Percentiles rank a stretch among this genome's conserved stretches.
phyloP scores from a whole-genome alignment of 2,329 filamentous ascomycete genomes.

The Ciborinia camelliae region DNA sequence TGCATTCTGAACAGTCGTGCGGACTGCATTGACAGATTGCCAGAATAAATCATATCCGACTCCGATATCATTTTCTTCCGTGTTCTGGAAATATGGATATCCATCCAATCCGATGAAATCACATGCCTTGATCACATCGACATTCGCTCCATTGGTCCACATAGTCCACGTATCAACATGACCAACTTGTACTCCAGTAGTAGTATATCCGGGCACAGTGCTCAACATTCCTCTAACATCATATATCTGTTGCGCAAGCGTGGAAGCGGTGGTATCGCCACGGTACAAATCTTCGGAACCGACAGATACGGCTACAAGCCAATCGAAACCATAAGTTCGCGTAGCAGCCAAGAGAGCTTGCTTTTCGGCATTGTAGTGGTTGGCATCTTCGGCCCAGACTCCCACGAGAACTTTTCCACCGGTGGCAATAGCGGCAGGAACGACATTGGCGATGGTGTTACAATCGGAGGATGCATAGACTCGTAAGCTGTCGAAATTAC shows the following conservation, averaged over 20 bases:
- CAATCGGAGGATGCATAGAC: constrained; percentile 59
- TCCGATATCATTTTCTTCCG: constrained; percentile 53
- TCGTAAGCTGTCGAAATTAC: constrained; percentile 53
- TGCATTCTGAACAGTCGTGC: constrained; percentile 40
- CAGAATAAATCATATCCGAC: constrained; percentile 54
- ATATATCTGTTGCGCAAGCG: constrained; percentile 40
- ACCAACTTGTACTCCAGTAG: constrained; percentile 54
- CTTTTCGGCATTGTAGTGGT: constrained; percentile 58
- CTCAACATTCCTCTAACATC: constrained; percentile 52
- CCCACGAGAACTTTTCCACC: constrained; percentile 61
- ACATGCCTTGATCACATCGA: constrained; percentile 56
- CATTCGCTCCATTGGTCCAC: constrained; percentile 58
- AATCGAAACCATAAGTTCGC: constrained; percentile 52
- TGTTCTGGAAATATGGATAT: constrained; percentile 64
- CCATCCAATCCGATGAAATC: constrained; percentile 65
- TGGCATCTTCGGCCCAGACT: constrained; percentile 57
- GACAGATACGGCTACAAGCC: constrained; percentile 58
- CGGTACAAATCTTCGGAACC: constrained; percentile 68
- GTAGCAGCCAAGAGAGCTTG: constrained; percentile 56
- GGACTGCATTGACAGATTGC: constrained; percentile 36
- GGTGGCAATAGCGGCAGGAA: constrained; percentile 57
- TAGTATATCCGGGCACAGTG: constrained; percentile 45
- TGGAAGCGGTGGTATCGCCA: constrained; percentile 38
- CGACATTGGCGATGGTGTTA: constrained; percentile 47
- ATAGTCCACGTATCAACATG: constrained; percentile 68